Evolutionary conservation across 108 stramenopile genomes (phyloP).

Genomic region (Chaetoceros tenuissimus): DNA sequence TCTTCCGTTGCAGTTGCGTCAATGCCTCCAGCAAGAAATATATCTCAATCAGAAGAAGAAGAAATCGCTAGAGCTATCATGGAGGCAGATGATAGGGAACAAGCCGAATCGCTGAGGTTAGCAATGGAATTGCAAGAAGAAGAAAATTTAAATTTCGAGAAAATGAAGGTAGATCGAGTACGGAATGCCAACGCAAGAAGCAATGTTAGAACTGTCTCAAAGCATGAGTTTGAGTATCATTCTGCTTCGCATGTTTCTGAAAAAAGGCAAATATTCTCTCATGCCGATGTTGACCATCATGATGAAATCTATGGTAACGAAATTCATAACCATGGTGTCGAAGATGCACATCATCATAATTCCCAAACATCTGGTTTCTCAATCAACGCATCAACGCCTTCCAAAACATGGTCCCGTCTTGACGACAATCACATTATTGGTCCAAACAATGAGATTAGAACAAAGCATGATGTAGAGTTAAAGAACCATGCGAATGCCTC

Average conservation of each 20-base stretch:
- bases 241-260: neutral
- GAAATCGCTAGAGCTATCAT: constrained; percentile 36
- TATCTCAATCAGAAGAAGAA: constrained; percentile 19
- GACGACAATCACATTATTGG: constrained; percentile 50
- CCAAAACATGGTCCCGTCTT: constrained; percentile 31
- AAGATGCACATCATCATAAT: constrained; percentile 21
- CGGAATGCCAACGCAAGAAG: neutral
- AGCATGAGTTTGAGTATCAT: constrained; percentile 24
- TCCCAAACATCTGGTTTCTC: constrained; percentile 26
- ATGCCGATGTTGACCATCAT: constrained; percentile 8
- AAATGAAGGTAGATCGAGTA: constrained; percentile 14
- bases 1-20: neutral
- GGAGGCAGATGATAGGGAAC: constrained; percentile 38
- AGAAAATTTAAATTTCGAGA: constrained; percentile 16
- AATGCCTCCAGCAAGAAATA: neutral
- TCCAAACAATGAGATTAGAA: constrained; percentile 58
- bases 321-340: constrained; percentile 11
- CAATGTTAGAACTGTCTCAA: constrained; percentile 29
- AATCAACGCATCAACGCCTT: constrained; percentile 35
- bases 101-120: constrained; percentile 9
- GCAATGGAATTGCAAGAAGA: constrained; percentile 37
- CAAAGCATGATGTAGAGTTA: constrained; percentile 65
- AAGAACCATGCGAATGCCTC: constrained; percentile 48
- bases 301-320: constrained; percentile 8
- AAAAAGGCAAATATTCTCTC: neutral